Evolutionary conservation across 495 filamentous ascomycete genomes (phyloP).

Genomic region (Talaromyces trachyspermus): DNA sequence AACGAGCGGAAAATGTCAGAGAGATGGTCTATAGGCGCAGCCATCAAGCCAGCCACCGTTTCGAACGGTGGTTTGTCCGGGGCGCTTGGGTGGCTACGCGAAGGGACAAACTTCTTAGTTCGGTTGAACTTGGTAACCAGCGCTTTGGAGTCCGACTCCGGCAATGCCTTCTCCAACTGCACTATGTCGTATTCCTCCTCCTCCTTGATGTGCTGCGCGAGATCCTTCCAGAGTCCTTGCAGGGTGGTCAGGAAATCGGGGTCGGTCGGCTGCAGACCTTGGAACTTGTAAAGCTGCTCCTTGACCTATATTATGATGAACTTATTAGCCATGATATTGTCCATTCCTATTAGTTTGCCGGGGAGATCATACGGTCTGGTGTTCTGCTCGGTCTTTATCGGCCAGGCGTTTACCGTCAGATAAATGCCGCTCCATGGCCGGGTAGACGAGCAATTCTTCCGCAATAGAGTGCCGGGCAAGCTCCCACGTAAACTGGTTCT

Average conservation of each 20-base stretch:
- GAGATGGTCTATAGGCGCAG: slow-evolving; percentile 10
- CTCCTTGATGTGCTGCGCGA: slow-evolving; percentile 47
- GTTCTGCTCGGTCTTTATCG: slow-evolving; percentile 48
- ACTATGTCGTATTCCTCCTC: slow-evolving; percentile 51
- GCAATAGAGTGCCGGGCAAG: slow-evolving; percentile 53
- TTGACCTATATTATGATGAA: slow-evolving; percentile 36
- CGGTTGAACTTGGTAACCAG: slow-evolving; percentile 44
- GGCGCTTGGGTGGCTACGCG: slow-evolving; percentile 37
- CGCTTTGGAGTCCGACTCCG: slow-evolving; percentile 25
- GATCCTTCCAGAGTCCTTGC: slow-evolving; percentile 38
- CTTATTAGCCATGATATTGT: not conserved
- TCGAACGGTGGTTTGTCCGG: slow-evolving; percentile 13
- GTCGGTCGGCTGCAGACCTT: slow-evolving; percentile 38
- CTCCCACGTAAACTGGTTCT: slow-evolving; percentile 62
- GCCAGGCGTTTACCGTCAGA: slow-evolving; percentile 40
- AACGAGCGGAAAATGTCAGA: slow-evolving; percentile 10
- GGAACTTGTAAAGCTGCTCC: slow-evolving; percentile 49
- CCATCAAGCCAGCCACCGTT: slow-evolving; percentile 8
- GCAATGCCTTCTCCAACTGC: slow-evolving; percentile 40
- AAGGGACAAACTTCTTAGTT: slow-evolving; percentile 54
- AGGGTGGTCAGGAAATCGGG: slow-evolving; percentile 43
- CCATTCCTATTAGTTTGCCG: not conserved
- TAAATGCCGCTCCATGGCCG: slow-evolving; percentile 50
- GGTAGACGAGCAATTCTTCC: slow-evolving; percentile 62
- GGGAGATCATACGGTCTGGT: slow-evolving; percentile 36